Conservation (phyloP, 441 rosid species). For the Manihot esculenta region DNA sequence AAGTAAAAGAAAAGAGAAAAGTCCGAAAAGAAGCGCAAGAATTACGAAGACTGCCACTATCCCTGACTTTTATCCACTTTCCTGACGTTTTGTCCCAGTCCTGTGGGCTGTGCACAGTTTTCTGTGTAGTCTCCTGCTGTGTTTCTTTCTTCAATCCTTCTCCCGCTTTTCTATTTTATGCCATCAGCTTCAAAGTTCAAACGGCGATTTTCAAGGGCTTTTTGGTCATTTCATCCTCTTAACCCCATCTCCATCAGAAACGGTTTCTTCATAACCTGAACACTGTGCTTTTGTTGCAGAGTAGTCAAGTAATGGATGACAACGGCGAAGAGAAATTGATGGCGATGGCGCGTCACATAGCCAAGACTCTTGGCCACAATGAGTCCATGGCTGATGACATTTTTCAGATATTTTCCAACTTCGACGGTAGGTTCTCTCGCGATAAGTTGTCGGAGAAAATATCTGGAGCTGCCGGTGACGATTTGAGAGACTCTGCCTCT, state of each 20-base stretch:
- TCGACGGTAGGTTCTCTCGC: constrained; percentile 87
- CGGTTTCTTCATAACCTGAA: too few species aligned
- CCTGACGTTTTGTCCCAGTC: neutral
- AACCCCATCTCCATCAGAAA: neutral
- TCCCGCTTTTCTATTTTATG: neutral
- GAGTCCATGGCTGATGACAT: constrained; percentile 86
- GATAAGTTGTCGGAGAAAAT: constrained; percentile 60
- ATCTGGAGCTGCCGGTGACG: constrained; percentile 38
- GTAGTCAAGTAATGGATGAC: constrained; percentile 55
- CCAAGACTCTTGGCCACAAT: constrained; percentile 78
- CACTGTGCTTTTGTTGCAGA: too few species aligned
- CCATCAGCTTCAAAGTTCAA: neutral
- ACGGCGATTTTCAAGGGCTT: constrained; percentile 14
- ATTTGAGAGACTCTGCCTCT: constrained; percentile 36
- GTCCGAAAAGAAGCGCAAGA: neutral
- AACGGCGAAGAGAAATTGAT: constrained; percentile 90
- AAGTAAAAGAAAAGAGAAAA: neutral
- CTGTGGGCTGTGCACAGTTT: neutral
- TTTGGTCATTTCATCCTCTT: constrained; percentile 1
- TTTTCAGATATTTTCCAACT: constrained; percentile 84
- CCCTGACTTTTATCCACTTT: neutral
- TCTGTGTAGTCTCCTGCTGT: neutral
- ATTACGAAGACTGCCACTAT: constrained; percentile 1
- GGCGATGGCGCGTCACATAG: constrained; percentile 91
- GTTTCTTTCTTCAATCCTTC: neutral